Evolutionary conservation across 257 asterid genomes (phyloP).

Genomic region (Nemophila menziesii): DNA sequence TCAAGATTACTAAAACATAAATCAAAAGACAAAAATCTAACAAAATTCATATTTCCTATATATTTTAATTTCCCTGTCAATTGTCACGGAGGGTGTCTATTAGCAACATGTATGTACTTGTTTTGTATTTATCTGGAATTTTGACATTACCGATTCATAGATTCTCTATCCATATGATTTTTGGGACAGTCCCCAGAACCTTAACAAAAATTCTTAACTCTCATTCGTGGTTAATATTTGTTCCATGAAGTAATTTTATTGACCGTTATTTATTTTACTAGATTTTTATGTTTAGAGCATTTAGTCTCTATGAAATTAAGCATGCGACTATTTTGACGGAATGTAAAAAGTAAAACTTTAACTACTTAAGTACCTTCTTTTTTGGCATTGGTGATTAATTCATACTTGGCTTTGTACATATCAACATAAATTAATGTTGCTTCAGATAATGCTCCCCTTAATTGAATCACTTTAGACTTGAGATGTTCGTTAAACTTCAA

Average conservation of each 20-base stretch:
- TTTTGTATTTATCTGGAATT: not conserved
- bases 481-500: slow-evolving; percentile 37
- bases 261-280: no score
- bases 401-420: slow-evolving; percentile 49
- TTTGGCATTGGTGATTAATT: slow-evolving; percentile 39
- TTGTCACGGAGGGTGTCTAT: slow-evolving; percentile 6
- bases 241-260: not conserved
- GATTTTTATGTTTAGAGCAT: no score
- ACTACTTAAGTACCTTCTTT: slow-evolving; percentile 22
- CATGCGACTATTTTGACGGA: no score
- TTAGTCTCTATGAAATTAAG: not conserved
- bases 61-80: no score
- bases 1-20: no score
- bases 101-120: not conserved
- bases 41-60: no score
- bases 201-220: no score
- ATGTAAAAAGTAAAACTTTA: not conserved
- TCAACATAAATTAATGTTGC: slow-evolving; percentile 52
- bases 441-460: slow-evolving; percentile 29
- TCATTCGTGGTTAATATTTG: no score
- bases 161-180: no score
- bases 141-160: not conserved
- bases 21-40: no score
- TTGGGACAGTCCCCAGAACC: no score
- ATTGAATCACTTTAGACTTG: slow-evolving; percentile 20